A percentile compares a stretch with the other conserved stretches of the same genome.
phyloP scores from a whole-genome alignment of 139 green algal genomes.

The Pycnococcus provasolii region DNA sequence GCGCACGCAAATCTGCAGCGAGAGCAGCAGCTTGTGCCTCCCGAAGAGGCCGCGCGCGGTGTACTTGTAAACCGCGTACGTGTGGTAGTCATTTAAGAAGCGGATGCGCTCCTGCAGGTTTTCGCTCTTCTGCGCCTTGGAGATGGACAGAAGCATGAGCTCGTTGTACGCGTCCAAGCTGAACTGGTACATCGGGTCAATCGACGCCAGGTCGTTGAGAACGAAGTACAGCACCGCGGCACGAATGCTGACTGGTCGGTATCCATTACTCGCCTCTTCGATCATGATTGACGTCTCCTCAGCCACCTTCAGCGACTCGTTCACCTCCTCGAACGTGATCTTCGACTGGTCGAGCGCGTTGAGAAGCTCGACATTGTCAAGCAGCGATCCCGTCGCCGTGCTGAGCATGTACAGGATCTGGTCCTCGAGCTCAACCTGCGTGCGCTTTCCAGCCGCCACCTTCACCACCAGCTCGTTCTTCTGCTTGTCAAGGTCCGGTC shows the following conservation, averaged over 20 bases:
- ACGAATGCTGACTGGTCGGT: conserved; percentile 54
- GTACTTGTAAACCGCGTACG: conserved; percentile 70
- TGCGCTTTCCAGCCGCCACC: conserved; percentile 61
- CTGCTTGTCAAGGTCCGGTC: conserved; percentile 70
- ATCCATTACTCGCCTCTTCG: conserved; percentile 45
- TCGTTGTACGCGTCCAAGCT: conserved; percentile 69
- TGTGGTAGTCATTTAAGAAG: conserved; percentile 71
- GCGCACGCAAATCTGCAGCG: conserved; percentile 67
- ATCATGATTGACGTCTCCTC: conserved; percentile 67
- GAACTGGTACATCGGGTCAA: conserved; percentile 86
- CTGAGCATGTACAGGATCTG: conserved; percentile 62
- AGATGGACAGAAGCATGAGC: conserved; percentile 49
- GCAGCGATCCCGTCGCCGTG: conserved; percentile 52
- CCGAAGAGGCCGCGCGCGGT: conserved; percentile 62
- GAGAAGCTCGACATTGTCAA: conserved; percentile 74
- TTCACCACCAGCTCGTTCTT: conserved; percentile 82
- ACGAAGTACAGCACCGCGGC: conserved; percentile 67
- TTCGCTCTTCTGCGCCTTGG: conserved; percentile 20
- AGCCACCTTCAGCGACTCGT: conserved; percentile 45
- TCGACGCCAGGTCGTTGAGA: conserved; percentile 56
- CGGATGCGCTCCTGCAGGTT: conserved; percentile 55
- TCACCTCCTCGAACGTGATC: conserved; percentile 67
- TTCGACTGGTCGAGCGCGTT: conserved; percentile 66
- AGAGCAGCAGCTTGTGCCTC: conserved; percentile 78
- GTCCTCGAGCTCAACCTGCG: conserved; percentile 67